These are phyloP conservation scores for Leccinellum rugosiceps DNA, from an alignment of 768 basidiomycete species.

Conservation along the genomic window DNA sequence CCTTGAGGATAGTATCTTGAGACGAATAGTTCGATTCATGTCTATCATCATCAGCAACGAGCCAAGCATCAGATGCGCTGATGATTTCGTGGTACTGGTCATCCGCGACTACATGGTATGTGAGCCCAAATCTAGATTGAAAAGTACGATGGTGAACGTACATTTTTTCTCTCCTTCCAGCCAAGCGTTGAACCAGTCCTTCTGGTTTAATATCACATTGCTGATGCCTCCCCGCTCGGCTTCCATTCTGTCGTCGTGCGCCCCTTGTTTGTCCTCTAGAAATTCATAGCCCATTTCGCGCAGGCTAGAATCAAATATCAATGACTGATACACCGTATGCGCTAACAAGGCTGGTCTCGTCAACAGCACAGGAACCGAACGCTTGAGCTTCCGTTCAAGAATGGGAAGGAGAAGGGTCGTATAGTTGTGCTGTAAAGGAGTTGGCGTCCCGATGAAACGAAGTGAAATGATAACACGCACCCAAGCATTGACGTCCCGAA, in stretches of 20 bases:
- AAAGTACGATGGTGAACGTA: constrained; percentile 37
- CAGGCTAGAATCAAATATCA: constrained; percentile 81
- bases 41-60: constrained; percentile 65
- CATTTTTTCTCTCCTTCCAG: constrained; percentile 85
- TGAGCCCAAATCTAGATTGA: not conserved
- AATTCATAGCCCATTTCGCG: constrained; percentile 70
- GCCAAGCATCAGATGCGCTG: constrained; percentile 80
- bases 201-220: constrained; percentile 74
- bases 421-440: constrained; percentile 71
- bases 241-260: constrained; percentile 17
- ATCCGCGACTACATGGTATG: constrained; percentile 64
- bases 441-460: constrained; percentile 1
- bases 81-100: constrained; percentile 86
- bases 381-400: constrained; percentile 69
- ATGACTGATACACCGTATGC: constrained; percentile 91
- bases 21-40: constrained; percentile 32
- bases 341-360: constrained; percentile 82
- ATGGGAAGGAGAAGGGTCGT: constrained; percentile 73
- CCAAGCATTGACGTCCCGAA: constrained; percentile 66
- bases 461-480: constrained; percentile 39
- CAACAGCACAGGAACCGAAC: constrained; percentile 70
- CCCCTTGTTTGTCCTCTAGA: constrained; percentile 22
- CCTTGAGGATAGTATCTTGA: constrained; percentile 44
- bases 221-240: constrained; percentile 73
- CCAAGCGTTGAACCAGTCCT: constrained; percentile 93